phyloP scores from a whole-genome alignment of 1,284 basidiomycete genomes.

The Papiliotrema laurentii region DNA sequence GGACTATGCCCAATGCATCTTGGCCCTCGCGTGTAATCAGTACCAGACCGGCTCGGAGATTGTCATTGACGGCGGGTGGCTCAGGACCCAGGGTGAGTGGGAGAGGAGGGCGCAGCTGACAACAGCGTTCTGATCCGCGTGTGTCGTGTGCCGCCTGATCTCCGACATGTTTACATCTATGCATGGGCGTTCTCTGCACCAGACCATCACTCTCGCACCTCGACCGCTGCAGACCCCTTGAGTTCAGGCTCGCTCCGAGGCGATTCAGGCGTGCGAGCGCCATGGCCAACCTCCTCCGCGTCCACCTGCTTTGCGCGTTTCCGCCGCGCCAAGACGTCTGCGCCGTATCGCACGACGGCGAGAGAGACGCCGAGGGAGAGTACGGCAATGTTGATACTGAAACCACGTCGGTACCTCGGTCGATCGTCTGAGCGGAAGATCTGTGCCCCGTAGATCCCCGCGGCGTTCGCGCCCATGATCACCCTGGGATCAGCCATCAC shows the following conservation, averaged over 20 bases:
- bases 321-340: constrained; percentile 2
- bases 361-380: constrained; percentile 18
- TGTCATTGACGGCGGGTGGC: constrained; percentile 45
- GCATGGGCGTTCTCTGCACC: too few species aligned
- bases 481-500: constrained; percentile 6
- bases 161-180: too few species aligned
- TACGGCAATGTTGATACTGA: constrained; percentile 25
- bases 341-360: constrained; percentile 15
- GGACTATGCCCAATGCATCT: constrained; percentile 42
- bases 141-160: too few species aligned
- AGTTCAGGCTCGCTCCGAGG: too few species aligned
- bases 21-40: constrained; percentile 38
- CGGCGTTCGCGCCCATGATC: constrained; percentile 31
- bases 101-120: too few species aligned
- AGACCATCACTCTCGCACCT: too few species aligned
- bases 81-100: too few species aligned
- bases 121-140: too few species aligned
- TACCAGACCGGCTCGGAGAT: constrained; percentile 42
- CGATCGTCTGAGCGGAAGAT: constrained; percentile 32
- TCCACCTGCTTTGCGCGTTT: not conserved
- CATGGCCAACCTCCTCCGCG: too few species aligned
- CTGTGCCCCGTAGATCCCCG: constrained; percentile 34
- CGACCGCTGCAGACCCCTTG: too few species aligned
- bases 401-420: constrained; percentile 28
- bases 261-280: too few species aligned